A percentile compares a stretch with the other conserved stretches of the same genome.
phyloP scores from a whole-genome alignment of 352 stramenopile species.

The Pythium phragmiticola region DNA sequence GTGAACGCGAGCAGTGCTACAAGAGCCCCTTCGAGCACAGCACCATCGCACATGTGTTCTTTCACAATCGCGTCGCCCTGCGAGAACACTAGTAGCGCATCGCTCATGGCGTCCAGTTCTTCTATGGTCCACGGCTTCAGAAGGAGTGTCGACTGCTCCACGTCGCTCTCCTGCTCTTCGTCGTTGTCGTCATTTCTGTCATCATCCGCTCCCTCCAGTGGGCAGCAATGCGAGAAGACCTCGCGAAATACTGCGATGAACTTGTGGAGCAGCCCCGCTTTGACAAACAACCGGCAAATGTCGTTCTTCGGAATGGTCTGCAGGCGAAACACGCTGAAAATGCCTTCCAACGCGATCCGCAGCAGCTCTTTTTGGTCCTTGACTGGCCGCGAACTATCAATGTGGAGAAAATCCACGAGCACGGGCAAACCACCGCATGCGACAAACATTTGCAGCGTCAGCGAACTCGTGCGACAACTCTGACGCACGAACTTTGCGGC shows the following conservation, averaged over 20 bases:
- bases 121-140: conserved; percentile 48
- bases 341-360: conserved; percentile 88
- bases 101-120: conserved; percentile 79
- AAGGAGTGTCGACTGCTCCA: conserved; percentile 20
- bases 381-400: conserved; percentile 28
- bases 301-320: conserved; percentile 93
- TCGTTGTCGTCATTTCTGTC: background rate
- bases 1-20: conserved; percentile 43
- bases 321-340: conserved; percentile 89
- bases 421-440: conserved; percentile 88
- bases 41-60: conserved; percentile 89
- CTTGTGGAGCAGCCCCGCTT: conserved; percentile 87
- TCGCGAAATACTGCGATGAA: conserved; percentile 88
- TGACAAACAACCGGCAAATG: conserved; percentile 94
- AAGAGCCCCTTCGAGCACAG: conserved; percentile 67
- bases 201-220: conserved; percentile 17
- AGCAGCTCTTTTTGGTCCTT: conserved; percentile 57
- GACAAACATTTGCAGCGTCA: conserved; percentile 94
- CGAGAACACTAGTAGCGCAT: conserved; percentile 90
- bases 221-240: conserved; percentile 43
- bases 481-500: conserved; percentile 88
- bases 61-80: conserved; percentile 91
- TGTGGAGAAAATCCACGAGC: conserved; percentile 77
- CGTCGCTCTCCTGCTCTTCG: conserved; percentile 15
- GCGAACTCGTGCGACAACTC: conserved; percentile 82